Evolutionary conservation across 164 flowering plant genomes (phyloP).

Genomic region (Macadamia integrifolia): DNA sequence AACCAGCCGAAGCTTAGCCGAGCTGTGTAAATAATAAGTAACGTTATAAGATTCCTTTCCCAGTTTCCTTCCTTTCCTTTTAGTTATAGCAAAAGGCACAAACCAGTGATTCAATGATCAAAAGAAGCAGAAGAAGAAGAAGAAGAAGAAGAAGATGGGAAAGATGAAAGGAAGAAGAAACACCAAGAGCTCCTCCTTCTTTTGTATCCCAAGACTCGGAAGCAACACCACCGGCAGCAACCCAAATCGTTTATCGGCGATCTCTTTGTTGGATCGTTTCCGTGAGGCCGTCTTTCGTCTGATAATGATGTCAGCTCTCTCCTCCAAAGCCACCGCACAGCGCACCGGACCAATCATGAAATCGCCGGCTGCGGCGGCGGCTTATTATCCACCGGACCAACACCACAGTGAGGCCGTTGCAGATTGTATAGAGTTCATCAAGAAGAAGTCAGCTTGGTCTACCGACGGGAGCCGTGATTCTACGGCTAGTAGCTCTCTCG

Average conservation of each 20-base stretch:
- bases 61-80: no score
- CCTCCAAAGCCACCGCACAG: constrained; percentile 26
- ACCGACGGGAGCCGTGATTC: constrained; percentile 11
- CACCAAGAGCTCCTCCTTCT: constrained; percentile 19
- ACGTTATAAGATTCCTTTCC: no score
- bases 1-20: no score
- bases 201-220: constrained; percentile 41
- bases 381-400: constrained; percentile 27
- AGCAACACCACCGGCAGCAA: constrained; percentile 7
- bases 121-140: neutral
- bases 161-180: constrained; percentile 13
- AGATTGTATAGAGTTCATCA: constrained; percentile 12
- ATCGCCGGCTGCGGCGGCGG: neutral
- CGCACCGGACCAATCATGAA: neutral
- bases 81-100: no score
- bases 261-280: constrained; percentile 51
- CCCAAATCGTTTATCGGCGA: constrained; percentile 27
- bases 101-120: neutral
- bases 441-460: constrained; percentile 40
- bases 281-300: constrained; percentile 60
- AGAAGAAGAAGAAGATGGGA: neutral
- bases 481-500: constrained; percentile 6
- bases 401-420: constrained; percentile 15
- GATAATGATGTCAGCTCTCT: constrained; percentile 53
- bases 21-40: no score